Base-by-base conservation (phyloP, 192 early-diverging fungal species). In the Allomyces arbusculus region DNA sequence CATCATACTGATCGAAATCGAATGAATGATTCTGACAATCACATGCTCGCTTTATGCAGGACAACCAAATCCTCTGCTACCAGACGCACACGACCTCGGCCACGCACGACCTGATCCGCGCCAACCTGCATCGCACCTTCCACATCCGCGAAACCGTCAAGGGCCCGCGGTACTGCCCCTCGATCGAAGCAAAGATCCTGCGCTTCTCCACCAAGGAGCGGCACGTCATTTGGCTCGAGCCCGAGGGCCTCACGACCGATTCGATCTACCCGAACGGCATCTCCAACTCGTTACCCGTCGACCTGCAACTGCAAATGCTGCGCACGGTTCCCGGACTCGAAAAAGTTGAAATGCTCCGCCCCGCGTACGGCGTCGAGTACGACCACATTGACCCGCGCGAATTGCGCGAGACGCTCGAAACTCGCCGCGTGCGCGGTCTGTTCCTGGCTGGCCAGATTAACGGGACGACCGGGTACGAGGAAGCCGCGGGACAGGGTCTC, bases 361-460 rank as follows among this genome's bases (percentile, higher is more conserved):
- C 86, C 16, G 86, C 82, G 22, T 91, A 91, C 67, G 89, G 89
- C 28, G 89, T 91, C n/a, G 87, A 91, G 68, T 91, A 91, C 69
- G 89, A 91, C 63, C 84, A 91, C 66, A 74, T 91, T 10, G 89
- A 91, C 70, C 89, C 89, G 10, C 84, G 89, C 28, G 89, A 91
- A 70, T 75, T 91, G 40, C 72, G 79, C 68, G 81, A 81, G 14
- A 88, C 80, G 3, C 67, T 91, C 24, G 87, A 91, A 78, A 91
- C 89, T 3, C 84, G 84, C 70, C 87, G 89, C 22, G 81, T 91
- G 10, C 73, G 68, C 10, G 89, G 89, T 22, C 70, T 91, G 33
- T 91, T 80, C 69, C 74, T 91, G 71, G 89, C 89, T 2, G 89
- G 89, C 0, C 89, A 91, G 74, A 91, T 91, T 62, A 91, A 91